Base-by-base conservation (phyloP, 2,329 filamentous ascomycete species). In the Paraphaeosphaeria sporulosa region DNA sequence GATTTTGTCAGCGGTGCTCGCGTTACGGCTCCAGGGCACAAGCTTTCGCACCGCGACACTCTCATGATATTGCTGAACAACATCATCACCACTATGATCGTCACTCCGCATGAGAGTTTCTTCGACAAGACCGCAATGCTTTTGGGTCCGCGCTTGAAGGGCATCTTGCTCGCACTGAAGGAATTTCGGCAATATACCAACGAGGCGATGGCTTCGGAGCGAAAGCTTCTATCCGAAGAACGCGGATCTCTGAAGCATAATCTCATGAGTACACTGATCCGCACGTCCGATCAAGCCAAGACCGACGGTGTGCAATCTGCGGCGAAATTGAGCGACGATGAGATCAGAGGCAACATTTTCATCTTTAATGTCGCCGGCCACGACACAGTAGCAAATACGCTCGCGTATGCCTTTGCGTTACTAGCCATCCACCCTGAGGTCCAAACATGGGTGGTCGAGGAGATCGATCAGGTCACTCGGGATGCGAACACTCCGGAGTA, bases 361-460 rank as follows among this genome's bases (percentile, higher is more conserved):
- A 67, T 72, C 17, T 74, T 73, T 55, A 73, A 64, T 15, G 55
- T 73, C 25, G 71, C 71, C 2, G 73, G 73, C 1, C 68, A 74
- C 50, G 73, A 75, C 49, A 74, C 73, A 2, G 75, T 72, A 0
- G 82, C 83, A 2, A 83, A 83, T 54, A 83, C 82, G 0, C 75
- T 86, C 48, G 76, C 80, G 0, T 87, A 82, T 62, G 79, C 82
- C 2, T 65, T 85, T n/a, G 76, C 78, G 1, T 69, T 84, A 4
- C 74, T 86, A 0, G 79, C 82, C 1, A 68, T 77, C 1, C 72
- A 84, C 59, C 82, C 83, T 0, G 68, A 82, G 54, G 81, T 81
- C 73, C 85, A 87, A 68, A 77, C 79, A 3, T 86, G 85, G 84
- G 66, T 87, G 3, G 71, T 72, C 9, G 82, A 83, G 56, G 85